Base-by-base conservation (phyloP, 2,329 filamentous ascomycete species). In the Epichloe uncinata region DNA sequence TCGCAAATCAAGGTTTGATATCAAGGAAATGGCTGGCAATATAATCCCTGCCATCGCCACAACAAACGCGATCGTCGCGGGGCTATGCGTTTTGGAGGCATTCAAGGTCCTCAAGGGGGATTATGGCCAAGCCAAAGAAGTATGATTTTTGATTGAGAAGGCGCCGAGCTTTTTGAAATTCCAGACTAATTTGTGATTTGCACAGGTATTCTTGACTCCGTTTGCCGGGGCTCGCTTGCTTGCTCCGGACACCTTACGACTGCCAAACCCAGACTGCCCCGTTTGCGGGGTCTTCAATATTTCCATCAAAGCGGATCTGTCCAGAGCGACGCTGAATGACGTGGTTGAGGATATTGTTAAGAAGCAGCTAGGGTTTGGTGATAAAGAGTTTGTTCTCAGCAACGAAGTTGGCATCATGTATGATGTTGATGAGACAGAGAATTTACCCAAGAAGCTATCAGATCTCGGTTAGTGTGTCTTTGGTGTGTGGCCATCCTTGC, bases 21-120 rank as follows among this genome's bases (percentile, higher is more conserved):
- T 93, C 60, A 98, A 98, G 70, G 86, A 98, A 68, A 98, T 97
- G 91, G 93, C 93, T 4, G 93, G 93, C 49, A 98, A 98, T 64
- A 98, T 98, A 60, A 98, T 98, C 53, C 93, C 93, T 1, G 93
- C 93, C 2, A 98, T 98, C 62, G 93, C 93, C 5, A 98, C 93
- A 0, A 97, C 93, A 0, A 98, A 98, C 65, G 93, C 93, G 15
- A 95, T 97, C 65, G 91, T 93, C 2, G 93, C 93, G 15, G 85
- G 88, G 12, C 76, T 98, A 9, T 97, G 90, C 61, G 89, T 97
- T 6, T 71, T 98, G 26, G 85, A 97, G 65, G 84, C 90, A 0
- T 93, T 94, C 73, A 97, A 96, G 66, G 84, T 97, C 22, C 70
- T 98, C 51, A 83, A 75, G 60, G 78, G 78, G 81, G 79, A 90